These are phyloP conservation scores for Wickerhamiella cacticola DNA, from an alignment of 805 yeast genomes.

Conservation along the genomic window DNA sequence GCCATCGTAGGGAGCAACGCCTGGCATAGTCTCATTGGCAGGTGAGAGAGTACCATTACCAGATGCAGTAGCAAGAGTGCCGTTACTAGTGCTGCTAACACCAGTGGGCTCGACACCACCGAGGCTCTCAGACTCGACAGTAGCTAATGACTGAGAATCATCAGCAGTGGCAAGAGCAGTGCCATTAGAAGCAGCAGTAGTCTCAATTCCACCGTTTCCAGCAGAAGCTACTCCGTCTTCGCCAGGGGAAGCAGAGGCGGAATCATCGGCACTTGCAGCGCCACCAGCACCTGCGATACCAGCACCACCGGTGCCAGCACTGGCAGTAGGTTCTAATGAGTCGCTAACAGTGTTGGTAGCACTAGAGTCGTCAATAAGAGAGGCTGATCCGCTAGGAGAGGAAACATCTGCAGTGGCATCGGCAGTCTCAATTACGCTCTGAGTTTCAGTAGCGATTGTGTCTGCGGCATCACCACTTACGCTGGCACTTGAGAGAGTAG, in stretches of 20 bases:
- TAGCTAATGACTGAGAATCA: background rate
- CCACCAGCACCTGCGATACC: constrained; percentile 6
- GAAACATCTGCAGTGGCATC: background rate
- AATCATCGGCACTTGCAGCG: background rate
- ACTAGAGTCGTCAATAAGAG: background rate
- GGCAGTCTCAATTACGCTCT: background rate
- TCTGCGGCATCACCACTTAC: constrained; percentile 3
- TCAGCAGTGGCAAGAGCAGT: background rate
- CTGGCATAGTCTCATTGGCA: background rate
- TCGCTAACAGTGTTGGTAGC: background rate
- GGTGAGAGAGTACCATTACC: background rate
- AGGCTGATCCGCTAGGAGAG: background rate
- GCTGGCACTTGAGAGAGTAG: background rate
- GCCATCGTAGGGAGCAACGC: background rate
- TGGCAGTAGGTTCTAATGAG: background rate
- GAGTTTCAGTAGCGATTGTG: background rate
- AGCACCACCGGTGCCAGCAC: constrained; percentile 1
- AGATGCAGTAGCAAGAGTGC: background rate
- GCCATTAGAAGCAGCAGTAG: background rate
- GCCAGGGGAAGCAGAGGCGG: constrained; percentile 1
- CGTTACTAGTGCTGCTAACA: background rate
- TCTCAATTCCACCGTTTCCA: background rate
- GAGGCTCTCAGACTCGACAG: background rate
- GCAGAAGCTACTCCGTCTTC: background rate
- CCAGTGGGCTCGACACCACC: background rate